Evolutionary conservation across 192 early-diverging fungal species (phyloP).

Genomic region (Linnemannia zychae): DNA sequence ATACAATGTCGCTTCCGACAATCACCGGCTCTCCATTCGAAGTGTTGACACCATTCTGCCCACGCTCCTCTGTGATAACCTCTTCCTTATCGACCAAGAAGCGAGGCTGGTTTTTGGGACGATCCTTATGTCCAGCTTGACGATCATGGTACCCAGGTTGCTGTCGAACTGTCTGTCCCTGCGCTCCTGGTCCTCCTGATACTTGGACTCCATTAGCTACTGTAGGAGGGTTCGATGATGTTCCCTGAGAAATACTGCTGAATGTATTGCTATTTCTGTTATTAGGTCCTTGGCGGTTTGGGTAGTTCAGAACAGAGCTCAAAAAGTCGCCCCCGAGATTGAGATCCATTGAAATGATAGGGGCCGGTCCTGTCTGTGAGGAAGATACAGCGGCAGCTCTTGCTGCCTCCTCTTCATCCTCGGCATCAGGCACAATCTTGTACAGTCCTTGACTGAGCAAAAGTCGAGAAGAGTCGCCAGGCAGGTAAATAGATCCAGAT

Average conservation of each 20-base stretch:
- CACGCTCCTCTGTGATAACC: not conserved
- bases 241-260: not conserved
- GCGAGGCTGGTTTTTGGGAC: constrained; percentile 1
- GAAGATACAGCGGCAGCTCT: not conserved
- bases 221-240: not conserved
- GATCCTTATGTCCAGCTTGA: constrained; percentile 13
- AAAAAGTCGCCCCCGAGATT: constrained; percentile 42
- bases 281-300: constrained; percentile 21
- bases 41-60: not conserved
- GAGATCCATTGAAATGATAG: constrained; percentile 16
- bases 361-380: not conserved
- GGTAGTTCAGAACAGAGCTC: constrained; percentile 35
- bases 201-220: not conserved
- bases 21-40: constrained; percentile 15
- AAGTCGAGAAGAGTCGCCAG: constrained; percentile 38
- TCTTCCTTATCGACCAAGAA: constrained; percentile 25
- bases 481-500: constrained; percentile 23
- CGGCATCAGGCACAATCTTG: constrained; percentile 53
- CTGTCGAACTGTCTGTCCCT: not conserved
- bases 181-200: not conserved
- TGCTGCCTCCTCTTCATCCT: constrained; percentile 38
- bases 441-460: constrained; percentile 44
- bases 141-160: constrained; percentile 24
- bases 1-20: constrained; percentile 53
- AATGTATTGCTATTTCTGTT: not conserved